These are phyloP conservation scores for Citrus reticulata DNA, from an alignment of 345 rosid species.

Conservation along the genomic window DNA sequence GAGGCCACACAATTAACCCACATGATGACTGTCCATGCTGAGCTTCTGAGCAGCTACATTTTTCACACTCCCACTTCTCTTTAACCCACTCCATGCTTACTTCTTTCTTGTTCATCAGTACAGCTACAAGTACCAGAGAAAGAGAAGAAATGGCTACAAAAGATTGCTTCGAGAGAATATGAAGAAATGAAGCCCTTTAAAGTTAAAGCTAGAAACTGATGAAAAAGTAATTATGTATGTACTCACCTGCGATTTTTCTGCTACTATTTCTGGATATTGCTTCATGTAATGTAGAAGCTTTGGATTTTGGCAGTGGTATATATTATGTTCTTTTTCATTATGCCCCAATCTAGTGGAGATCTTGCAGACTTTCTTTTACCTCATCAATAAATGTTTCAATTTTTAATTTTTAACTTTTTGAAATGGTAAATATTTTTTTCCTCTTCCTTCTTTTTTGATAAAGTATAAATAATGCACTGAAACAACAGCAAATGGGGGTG, in stretches of 20 bases:
- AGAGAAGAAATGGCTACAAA: neutral
- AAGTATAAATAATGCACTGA: constrained; percentile 4
- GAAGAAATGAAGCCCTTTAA: neutral
- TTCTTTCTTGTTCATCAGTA: neutral
- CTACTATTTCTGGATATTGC: constrained; percentile 27
- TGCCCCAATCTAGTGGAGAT: constrained; percentile 19
- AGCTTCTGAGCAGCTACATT: neutral
- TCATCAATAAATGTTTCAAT: neutral
- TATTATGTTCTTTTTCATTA: neutral
- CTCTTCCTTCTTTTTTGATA: neutral
- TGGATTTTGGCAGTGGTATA: constrained; percentile 12
- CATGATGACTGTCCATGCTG: constrained; percentile 6
- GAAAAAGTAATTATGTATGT: neutral
- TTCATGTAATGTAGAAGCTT: constrained; percentile 19
- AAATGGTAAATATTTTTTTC: neutral
- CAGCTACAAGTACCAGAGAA: neutral
- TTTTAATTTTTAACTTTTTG: neutral
- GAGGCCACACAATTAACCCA: constrained; percentile 36
- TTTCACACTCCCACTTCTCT: constrained; percentile 5
- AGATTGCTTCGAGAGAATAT: constrained; percentile 9
- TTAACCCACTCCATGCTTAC: neutral
- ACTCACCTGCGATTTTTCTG: constrained; percentile 19
- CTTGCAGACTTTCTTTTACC: constrained; percentile 8
- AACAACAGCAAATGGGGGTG: neutral
- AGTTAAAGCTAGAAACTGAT: constrained; percentile 13